These are phyloP conservation scores for Zelopaecilomyces penicillatus DNA, from an alignment of 2,329 filamentous ascomycete species.

Conservation along the genomic window DNA sequence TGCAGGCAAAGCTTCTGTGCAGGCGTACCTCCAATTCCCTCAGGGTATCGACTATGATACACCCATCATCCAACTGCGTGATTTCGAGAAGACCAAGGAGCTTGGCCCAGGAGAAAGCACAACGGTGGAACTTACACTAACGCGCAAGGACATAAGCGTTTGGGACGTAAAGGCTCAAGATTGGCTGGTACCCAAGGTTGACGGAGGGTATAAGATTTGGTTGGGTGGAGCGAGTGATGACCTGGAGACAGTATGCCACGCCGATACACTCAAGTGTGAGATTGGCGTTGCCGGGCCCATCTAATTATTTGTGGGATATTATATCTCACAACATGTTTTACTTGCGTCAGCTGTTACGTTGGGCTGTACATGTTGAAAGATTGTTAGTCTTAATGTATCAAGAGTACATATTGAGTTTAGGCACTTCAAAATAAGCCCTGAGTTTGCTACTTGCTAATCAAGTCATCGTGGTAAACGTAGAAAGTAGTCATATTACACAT, in stretches of 20 bases:
- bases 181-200: conserved; percentile 45
- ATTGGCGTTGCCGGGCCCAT: conserved; percentile 12
- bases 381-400: too few relatives aligned
- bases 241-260: conserved; percentile 21
- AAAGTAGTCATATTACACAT: too few relatives aligned
- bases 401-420: too few relatives aligned
- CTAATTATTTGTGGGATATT: neutral
- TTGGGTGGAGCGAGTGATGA: conserved; percentile 30
- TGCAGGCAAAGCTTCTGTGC: conserved; percentile 37
- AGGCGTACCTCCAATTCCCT: conserved; percentile 39
- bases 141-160: conserved; percentile 62
- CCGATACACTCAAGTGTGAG: conserved; percentile 22
- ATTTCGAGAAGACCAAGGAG: conserved; percentile 58
- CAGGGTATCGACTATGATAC: conserved; percentile 44
- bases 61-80: conserved; percentile 58
- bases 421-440: too few relatives aligned
- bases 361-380: too few relatives aligned
- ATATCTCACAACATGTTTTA: neutral
- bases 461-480: too few relatives aligned
- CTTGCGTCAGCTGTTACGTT: neutral
- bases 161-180: conserved; percentile 63
- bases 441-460: too few relatives aligned
- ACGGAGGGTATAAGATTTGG: conserved; percentile 31
- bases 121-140: conserved; percentile 50
- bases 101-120: conserved; percentile 45